A percentile compares a stretch with the other conserved stretches of the same genome.
These are phyloP conservation scores for Solanum rostratum DNA, from an alignment of 257 asterid genomes.

Conservation along the genomic window DNA sequence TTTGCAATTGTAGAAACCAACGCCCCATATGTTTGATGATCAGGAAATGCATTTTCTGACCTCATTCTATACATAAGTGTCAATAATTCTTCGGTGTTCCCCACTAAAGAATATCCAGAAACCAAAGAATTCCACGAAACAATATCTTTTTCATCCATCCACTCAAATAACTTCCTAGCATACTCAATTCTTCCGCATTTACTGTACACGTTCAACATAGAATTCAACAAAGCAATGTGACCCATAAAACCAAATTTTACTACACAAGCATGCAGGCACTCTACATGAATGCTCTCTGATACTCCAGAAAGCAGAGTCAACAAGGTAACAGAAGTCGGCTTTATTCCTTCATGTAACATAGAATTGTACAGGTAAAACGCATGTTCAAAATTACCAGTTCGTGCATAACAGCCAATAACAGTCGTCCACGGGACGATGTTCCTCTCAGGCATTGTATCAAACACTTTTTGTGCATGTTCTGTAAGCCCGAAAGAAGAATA, in stretches of 20 bases:
- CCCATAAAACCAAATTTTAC: conserved; percentile 32
- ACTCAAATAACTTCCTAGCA: conserved; percentile 48
- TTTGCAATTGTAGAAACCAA: conserved; percentile 43
- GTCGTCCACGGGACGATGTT: conserved; percentile 75
- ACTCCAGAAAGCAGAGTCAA: conserved; percentile 56
- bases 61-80: conserved; percentile 42
- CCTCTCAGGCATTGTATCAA: conserved; percentile 49
- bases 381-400: conserved; percentile 26
- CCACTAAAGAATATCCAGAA: conserved; percentile 39
- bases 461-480: conserved; percentile 38
- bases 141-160: conserved; percentile 37
- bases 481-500: conserved; percentile 31
- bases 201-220: conserved; percentile 57
- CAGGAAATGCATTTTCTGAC: conserved; percentile 31
- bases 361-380: conserved; percentile 42
- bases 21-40: conserved; percentile 57
- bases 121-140: conserved; percentile 87
- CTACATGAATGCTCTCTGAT: conserved; percentile 25
- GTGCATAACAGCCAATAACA: conserved; percentile 52
- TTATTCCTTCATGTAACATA: conserved; percentile 47
- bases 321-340: conserved; percentile 44
- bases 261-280: conserved; percentile 36
- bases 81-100: conserved; percentile 27
- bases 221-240: conserved; percentile 38
- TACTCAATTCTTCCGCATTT: conserved; percentile 49